Evolutionary conservation across 1,139 yeast species (phyloP).

Genomic region (Meyerozyma smithsonii): DNA sequence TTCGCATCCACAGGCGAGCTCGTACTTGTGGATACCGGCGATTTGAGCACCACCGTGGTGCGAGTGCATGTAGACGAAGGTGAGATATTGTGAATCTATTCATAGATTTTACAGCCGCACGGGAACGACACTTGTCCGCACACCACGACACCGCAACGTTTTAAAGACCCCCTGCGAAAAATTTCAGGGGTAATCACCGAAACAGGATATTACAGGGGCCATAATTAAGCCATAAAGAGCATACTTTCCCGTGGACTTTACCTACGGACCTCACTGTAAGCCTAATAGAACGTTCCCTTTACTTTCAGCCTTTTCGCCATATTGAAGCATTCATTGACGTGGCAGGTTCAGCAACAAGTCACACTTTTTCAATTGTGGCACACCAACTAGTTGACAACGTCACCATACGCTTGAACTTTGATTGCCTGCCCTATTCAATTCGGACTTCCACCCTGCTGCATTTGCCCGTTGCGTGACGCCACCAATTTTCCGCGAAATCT

Average conservation of each 20-base stretch:
- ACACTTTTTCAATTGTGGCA: too few species aligned
- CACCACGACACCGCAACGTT: background rate
- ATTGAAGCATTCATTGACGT: background rate
- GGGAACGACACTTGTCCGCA: background rate
- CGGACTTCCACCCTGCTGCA: background rate
- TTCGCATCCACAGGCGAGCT: conserved; percentile 64
- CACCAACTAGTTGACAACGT: background rate
- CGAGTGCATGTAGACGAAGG: background rate
- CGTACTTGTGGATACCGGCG: conserved; percentile 59
- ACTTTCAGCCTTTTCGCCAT: background rate
- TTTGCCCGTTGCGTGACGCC: conserved; percentile 1
- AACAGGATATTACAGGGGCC: background rate
- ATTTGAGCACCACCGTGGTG: conserved; percentile 49
- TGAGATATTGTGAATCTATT: background rate
- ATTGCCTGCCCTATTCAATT: too few species aligned
- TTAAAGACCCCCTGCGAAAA: conserved; percentile 1
- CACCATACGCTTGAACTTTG: too few species aligned
- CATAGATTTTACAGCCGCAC: background rate
- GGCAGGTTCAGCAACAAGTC: too few species aligned
- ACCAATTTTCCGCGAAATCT: conserved; percentile 3
- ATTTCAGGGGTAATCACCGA: background rate
- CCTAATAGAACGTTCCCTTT: background rate
- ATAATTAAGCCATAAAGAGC: background rate
- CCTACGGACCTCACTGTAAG: background rate
- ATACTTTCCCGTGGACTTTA: background rate